Conservation (phyloP, 2,329 filamentous ascomycete genomes). For the Grosmannia clavigera region DNA sequence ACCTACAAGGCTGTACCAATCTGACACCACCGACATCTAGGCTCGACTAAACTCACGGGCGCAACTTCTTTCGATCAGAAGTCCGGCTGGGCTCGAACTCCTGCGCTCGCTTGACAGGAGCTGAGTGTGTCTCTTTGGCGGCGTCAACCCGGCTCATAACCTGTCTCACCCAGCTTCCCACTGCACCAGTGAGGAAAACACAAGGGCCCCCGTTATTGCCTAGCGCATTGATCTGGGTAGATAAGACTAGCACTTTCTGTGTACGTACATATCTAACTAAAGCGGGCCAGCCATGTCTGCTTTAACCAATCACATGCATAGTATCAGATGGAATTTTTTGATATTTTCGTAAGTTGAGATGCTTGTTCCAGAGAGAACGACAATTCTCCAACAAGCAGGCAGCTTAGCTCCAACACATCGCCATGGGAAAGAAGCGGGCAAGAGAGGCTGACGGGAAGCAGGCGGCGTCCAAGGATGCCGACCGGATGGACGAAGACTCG, state of each 20-base stretch:
- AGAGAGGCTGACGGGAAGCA: constrained; percentile 21
- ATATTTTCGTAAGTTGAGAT: not conserved
- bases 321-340: not conserved
- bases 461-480: constrained; percentile 14
- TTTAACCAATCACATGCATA: not conserved
- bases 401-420: not conserved
- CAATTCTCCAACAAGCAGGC: not conserved
- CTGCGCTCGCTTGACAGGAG: too few relatives aligned
- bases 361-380: not conserved
- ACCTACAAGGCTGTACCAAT: too few relatives aligned
- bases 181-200: too few relatives aligned
- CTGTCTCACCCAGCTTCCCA: too few relatives aligned
- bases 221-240: not conserved
- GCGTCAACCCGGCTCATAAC: too few relatives aligned
- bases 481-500: constrained; percentile 32
- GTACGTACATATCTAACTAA: not conserved
- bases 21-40: too few relatives aligned
- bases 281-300: not conserved
- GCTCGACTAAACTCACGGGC: too few relatives aligned
- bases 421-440: constrained; percentile 24
- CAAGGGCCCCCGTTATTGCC: too few relatives aligned
- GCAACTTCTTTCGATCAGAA: too few relatives aligned
- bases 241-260: not conserved
- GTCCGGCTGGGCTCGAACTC: too few relatives aligned
- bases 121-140: too few relatives aligned